These are phyloP conservation scores for Cladosporium sp. DNA, from an alignment of 2,329 filamentous ascomycete species.

Conservation along the genomic window DNA sequence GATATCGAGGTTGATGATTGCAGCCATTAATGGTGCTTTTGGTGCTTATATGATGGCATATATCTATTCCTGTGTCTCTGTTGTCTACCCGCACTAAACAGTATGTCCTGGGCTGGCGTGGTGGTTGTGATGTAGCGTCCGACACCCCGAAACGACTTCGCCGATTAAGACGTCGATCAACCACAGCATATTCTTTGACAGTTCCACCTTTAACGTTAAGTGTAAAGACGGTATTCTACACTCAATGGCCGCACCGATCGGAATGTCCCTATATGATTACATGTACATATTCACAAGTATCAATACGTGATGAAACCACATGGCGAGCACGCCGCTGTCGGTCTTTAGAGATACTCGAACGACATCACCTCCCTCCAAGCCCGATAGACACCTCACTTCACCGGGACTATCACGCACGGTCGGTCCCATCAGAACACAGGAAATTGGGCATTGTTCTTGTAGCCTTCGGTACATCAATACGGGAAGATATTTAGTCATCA, in stretches of 20 bases:
- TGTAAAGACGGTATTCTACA: neutral
- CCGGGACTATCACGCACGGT: no score
- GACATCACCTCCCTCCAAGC: neutral
- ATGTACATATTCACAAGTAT: neutral
- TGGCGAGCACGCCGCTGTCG: neutral
- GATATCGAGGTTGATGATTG: neutral
- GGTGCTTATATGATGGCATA: neutral
- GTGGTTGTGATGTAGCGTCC: neutral
- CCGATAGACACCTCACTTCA: neutral
- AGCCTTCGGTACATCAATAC: no score
- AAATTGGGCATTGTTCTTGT: no score
- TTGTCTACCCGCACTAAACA: neutral
- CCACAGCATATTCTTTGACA: rapidly evolving
- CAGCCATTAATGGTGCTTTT: neutral
- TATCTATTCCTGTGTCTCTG: neutral
- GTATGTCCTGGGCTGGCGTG: neutral
- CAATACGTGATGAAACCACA: neutral
- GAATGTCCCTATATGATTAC: neutral
- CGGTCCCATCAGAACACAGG: no score
- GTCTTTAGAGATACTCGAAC: neutral
- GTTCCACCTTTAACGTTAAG: neutral
- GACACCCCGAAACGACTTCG: neutral
- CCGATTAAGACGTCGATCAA: neutral
- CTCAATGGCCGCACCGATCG: neutral
- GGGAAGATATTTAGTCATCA: no score